A percentile compares a stretch with the other conserved stretches of the same genome.
Conservation (phyloP, 371 early-diverging fungal species). For the Globomyces sp. region DNA sequence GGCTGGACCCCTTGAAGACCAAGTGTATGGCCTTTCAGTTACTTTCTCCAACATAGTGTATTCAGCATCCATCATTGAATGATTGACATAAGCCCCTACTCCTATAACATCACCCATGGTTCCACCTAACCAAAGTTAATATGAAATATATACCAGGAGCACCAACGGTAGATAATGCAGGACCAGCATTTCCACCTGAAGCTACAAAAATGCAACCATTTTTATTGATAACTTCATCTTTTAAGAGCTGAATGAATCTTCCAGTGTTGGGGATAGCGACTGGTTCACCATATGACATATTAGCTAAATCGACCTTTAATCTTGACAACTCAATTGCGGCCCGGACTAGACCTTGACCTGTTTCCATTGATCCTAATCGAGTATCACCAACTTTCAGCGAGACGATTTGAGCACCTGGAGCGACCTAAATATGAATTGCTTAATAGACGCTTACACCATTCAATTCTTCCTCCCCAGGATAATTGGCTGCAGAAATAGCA, state of each 20-base stretch:
- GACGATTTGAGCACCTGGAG: slow-evolving; percentile 88
- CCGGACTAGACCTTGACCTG: slow-evolving; percentile 80
- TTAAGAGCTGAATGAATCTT: slow-evolving; percentile 74
- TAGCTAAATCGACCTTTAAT: slow-evolving; percentile 86
- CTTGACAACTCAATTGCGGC: slow-evolving; percentile 75
- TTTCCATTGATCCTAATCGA: slow-evolving; percentile 81
- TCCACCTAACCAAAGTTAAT: slow-evolving; percentile 54
- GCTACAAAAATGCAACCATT: slow-evolving; percentile 82
- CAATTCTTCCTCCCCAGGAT: slow-evolving; percentile 15
- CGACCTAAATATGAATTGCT: slow-evolving; percentile 41
- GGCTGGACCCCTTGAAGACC: slow-evolving; percentile 88
- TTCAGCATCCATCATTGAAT: slow-evolving; percentile 83
- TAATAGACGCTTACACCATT: background rate
- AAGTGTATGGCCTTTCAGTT: slow-evolving; percentile 79
- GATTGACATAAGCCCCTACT: slow-evolving; percentile 90
- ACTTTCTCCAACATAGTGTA: slow-evolving; percentile 77
- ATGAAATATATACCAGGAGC: slow-evolving; percentile 53
- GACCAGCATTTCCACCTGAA: slow-evolving; percentile 92
- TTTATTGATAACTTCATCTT: slow-evolving; percentile 79
- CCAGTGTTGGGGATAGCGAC: slow-evolving; percentile 69
- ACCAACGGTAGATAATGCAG: slow-evolving; percentile 81
- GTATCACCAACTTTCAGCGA: slow-evolving; percentile 93
- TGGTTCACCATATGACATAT: slow-evolving; percentile 94
- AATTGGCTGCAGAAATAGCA: slow-evolving; percentile 50
- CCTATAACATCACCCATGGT: slow-evolving; percentile 71